Evolutionary conservation across 352 stramenopile genomes (phyloP).

Genomic region (Phytophthora macrochlamydospora): DNA sequence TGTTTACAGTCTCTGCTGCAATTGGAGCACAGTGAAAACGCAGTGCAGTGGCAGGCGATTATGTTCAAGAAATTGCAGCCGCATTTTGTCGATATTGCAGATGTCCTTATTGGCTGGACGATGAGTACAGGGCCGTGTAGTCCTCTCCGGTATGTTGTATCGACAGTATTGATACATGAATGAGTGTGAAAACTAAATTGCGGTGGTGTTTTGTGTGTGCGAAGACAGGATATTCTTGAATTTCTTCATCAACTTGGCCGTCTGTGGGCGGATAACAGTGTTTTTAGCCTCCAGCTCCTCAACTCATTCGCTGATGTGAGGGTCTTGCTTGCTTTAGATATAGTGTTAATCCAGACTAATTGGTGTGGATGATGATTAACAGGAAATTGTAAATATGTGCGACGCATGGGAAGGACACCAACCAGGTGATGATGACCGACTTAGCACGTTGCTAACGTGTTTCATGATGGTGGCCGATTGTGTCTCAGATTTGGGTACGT

Average conservation of each 20-base stretch:
- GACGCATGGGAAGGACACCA: conserved; percentile 26
- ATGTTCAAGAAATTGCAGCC: conserved; percentile 54
- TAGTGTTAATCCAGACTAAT: background rate
- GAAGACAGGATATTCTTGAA: conserved; percentile 54
- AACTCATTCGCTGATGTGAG: conserved; percentile 63
- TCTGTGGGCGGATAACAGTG: conserved; percentile 73
- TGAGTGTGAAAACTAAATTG: too few relatives aligned
- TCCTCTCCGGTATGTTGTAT: conserved; percentile 40
- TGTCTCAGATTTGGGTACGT: conserved; percentile 50
- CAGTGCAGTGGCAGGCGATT: conserved; percentile 29
- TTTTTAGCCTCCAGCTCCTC: conserved; percentile 70
- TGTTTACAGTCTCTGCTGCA: conserved; percentile 35
- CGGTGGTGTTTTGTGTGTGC: conserved; percentile 1
- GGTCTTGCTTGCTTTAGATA: conserved; percentile 7
- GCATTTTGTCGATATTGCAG: conserved; percentile 76
- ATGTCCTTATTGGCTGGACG: conserved; percentile 72
- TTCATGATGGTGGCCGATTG: conserved; percentile 66
- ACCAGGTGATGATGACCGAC: conserved; percentile 30
- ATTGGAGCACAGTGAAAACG: conserved; percentile 13
- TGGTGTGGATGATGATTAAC: conserved; percentile 1
- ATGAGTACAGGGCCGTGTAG: conserved; percentile 48
- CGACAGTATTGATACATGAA: too few relatives aligned
- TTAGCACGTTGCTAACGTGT: conserved; percentile 50
- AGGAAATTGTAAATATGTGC: conserved; percentile 62
- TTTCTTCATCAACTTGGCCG: conserved; percentile 52